Evolutionary conservation across 768 basidiomycete species (phyloP).

Genomic region (Leccinum broughii): DNA sequence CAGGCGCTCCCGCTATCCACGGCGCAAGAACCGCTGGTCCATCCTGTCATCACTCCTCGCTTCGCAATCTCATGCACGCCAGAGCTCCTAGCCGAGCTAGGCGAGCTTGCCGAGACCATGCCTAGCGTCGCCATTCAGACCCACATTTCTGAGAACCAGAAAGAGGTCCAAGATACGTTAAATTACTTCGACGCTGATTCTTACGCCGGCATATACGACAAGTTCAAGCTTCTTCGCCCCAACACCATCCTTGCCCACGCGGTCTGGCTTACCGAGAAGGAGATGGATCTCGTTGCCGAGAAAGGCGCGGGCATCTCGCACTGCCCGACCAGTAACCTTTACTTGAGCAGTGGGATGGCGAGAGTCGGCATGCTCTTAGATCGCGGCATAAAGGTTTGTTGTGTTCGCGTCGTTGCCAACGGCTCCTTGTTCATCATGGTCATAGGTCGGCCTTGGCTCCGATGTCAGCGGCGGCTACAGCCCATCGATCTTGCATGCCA

Average conservation of each 20-base stretch:
- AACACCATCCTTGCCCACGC: constrained; percentile 91
- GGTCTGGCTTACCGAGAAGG: constrained; percentile 71
- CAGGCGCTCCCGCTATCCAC: constrained; percentile 37
- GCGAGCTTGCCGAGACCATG: constrained; percentile 56
- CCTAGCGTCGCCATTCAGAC: constrained; percentile 81
- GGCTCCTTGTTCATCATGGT: constrained; percentile 4
- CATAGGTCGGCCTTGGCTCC: constrained; percentile 90
- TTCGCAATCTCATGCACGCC: constrained; percentile 90
- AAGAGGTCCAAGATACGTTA: constrained; percentile 68
- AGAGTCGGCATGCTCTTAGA: constrained; percentile 80
- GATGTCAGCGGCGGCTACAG: constrained; percentile 89
- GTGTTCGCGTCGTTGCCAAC: neutral
- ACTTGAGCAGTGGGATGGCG: constrained; percentile 83
- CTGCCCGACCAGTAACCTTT: constrained; percentile 94
- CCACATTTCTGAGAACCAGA: constrained; percentile 83
- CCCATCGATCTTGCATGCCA: constrained; percentile 71
- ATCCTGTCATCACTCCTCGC: constrained; percentile 92
- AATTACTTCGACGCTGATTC: constrained; percentile 64
- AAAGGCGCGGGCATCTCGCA: constrained; percentile 80
- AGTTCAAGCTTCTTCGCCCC: constrained; percentile 65
- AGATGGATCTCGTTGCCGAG: constrained; percentile 68
- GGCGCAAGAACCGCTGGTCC: constrained; percentile 60
- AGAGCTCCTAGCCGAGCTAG: constrained; percentile 63
- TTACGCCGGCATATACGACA: constrained; percentile 85
- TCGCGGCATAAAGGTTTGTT: constrained; percentile 75